Percentiles rank a stretch among this genome's conserved stretches.
These are phyloP conservation scores for Solanum gandarillasii DNA, from an alignment of 257 asterid species.

Conservation along the genomic window DNA sequence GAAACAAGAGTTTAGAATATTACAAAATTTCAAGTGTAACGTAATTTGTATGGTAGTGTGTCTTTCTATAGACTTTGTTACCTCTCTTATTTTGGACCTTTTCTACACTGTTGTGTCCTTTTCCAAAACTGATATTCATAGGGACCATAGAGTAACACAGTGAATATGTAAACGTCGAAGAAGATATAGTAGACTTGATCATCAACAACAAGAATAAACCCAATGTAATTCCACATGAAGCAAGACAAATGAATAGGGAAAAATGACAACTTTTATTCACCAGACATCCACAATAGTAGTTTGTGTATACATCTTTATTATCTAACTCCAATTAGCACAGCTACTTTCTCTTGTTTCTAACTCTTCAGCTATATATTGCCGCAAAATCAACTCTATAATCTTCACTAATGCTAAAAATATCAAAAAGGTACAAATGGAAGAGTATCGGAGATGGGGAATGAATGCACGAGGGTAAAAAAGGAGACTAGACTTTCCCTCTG, in stretches of 20 bases:
- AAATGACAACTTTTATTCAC: not conserved
- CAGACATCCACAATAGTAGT: not conserved
- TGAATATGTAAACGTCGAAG: not conserved
- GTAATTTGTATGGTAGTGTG: not conserved
- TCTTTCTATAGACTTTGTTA: not conserved
- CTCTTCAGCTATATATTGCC: conserved; percentile 10
- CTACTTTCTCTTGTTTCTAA: not conserved
- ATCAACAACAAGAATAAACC: not conserved
- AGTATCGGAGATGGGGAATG: not conserved
- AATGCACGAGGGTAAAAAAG: not conserved
- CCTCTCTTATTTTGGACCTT: not conserved
- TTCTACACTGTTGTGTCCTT: not conserved
- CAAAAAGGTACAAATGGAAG: not conserved
- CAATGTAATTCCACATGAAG: not conserved
- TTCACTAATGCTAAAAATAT: not conserved
- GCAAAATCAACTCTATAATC: conserved; percentile 11
- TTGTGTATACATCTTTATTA: not conserved
- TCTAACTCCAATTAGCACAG: not conserved
- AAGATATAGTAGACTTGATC: not conserved
- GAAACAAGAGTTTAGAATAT: not conserved
- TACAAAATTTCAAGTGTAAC: not conserved
- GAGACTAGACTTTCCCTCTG: not conserved
- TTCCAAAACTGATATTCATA: not conserved
- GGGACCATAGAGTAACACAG: not conserved
- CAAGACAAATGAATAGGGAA: conserved; percentile 5